Evolutionary conservation across 208 protist genomes (phyloP), one percentile per base, ranked within the genome.

Genomic region (Blechomonas ayalai): DNA sequence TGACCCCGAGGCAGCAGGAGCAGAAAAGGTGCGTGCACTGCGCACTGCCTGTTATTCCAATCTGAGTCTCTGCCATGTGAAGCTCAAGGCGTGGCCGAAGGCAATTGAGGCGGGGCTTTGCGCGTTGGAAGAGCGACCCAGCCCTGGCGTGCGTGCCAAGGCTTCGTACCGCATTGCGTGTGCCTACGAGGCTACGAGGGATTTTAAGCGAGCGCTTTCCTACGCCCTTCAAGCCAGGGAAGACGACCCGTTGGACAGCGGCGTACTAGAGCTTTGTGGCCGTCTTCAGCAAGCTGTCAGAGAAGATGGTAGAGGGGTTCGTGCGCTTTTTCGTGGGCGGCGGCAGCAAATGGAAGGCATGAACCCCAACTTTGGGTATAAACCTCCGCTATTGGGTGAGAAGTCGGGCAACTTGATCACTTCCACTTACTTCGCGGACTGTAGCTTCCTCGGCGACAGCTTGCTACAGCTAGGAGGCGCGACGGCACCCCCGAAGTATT

Each of bases 121-220:
- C 10, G 10, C 26, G 9, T 42, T 43, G 13, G 31, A 13, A 5
- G n/a, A 51, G 12, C n/a, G n/a, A n/a, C 29, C 23, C 13, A 6
- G 7, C 13, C 7, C 10, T 51, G n/a, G 40, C n/a, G 6, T 51
- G 10, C 23, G 31, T 9, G 28, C 45, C 5, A 51, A 51, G 28
- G 45, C 40, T 12, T 19, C n/a, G 8, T 51, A 26, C 31, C 45
- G 45, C 45, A 51, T 51, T 24, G 45, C 45, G 9, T 16, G 13
- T 6, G 45, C 45, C 6, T 40, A 16, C 40, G n/a, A 22, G 6
- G 23, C 12, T 9, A n/a, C 25, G 12, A n/a, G 29, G 20, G n/a
- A 22, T 10, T 25, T 6, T 8, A 13, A 42, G 13, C 7, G n/a
- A 10, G 45, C 28, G 7, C 18, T 51, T 8, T n/a, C 12, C 15